Evolutionary conservation across 208 protist genomes (phyloP).

Genomic region (Leishmania lainsoni): DNA sequence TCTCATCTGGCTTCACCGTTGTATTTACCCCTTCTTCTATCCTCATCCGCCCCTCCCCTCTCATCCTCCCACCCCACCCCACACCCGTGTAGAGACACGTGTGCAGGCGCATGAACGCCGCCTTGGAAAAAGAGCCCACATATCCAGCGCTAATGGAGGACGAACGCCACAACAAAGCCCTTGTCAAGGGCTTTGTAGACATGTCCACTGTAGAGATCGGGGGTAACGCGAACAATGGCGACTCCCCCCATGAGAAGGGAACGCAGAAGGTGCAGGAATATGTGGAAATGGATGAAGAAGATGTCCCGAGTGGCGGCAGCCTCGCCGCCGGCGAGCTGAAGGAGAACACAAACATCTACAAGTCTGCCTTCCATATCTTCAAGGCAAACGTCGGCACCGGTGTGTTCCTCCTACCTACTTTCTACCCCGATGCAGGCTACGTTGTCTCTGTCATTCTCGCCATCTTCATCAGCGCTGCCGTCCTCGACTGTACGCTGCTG

Average conservation of each 20-base stretch:
- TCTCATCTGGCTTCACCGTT: not conserved
- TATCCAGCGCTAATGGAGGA: slow-evolving; percentile 9
- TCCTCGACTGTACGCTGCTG: slow-evolving; percentile 75
- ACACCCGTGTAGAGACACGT: not conserved
- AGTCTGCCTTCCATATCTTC: slow-evolving; percentile 85
- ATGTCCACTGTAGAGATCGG: slow-evolving; percentile 33
- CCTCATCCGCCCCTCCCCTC: not conserved
- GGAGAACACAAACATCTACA: slow-evolving; percentile 70
- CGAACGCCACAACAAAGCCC: slow-evolving; percentile 30
- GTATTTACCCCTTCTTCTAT: not conserved
- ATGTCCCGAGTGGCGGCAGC: not conserved
- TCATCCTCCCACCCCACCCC: not conserved
- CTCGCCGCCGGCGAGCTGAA: slow-evolving; percentile 36
- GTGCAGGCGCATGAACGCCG: too few relatives aligned
- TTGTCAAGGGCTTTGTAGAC: slow-evolving; percentile 48
- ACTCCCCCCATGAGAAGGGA: slow-evolving; percentile 17
- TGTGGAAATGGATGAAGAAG: slow-evolving; percentile 41
- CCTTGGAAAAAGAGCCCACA: not conserved
- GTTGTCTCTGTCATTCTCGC: slow-evolving; percentile 45
- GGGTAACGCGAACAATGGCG: not conserved
- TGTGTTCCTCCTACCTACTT: slow-evolving; percentile 80
- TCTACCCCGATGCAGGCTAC: slow-evolving; percentile 81
- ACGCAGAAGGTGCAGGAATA: slow-evolving; percentile 30
- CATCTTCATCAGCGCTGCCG: slow-evolving; percentile 52
- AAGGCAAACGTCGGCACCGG: slow-evolving; percentile 89